Conservation (phyloP, 1,284 basidiomycete species). For the Ceratobasidium sp. region DNA sequence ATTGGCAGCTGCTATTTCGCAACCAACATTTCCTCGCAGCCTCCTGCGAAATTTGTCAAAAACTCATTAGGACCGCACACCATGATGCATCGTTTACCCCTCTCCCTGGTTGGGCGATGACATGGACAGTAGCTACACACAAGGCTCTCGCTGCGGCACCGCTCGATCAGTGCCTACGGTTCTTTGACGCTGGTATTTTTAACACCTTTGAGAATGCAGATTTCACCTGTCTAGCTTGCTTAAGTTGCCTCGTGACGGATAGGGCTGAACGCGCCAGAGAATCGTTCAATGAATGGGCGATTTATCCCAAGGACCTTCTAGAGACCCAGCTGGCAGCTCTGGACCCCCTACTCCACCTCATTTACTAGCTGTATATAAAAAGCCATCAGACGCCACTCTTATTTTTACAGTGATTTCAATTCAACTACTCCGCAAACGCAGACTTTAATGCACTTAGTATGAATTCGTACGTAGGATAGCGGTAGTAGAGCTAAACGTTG, state of each 20-base stretch:
- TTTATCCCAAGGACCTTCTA: not conserved
- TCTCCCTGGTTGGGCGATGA: slow-evolving; percentile 1
- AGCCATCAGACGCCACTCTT: not conserved
- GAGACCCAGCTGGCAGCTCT: slow-evolving; percentile 4
- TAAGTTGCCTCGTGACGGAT: not conserved
- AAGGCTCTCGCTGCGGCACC: not conserved
- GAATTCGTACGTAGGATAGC: too few species aligned
- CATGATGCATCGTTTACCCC: not conserved
- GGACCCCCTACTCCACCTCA: slow-evolving; percentile 11
- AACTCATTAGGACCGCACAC: not conserved
- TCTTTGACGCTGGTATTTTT: slow-evolving; percentile 9
- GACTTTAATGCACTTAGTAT: too few species aligned
- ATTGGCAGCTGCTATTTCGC: not conserved
- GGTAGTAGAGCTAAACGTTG: too few species aligned
- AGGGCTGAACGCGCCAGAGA: not conserved
- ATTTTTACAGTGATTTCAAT: too few species aligned
- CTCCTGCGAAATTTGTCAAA: not conserved
- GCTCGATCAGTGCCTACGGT: not conserved
- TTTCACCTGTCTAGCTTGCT: not conserved
- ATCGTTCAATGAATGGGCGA: slow-evolving; percentile 20
- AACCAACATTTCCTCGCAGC: not conserved
- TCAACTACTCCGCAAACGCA: too few species aligned
- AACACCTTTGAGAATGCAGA: not conserved
- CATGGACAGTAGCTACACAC: slow-evolving; percentile 14
- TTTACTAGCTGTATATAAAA: too few species aligned